Evolutionary conservation across 2,329 filamentous ascomycete genomes (phyloP), one percentile per base, ranked within the genome.

Genomic region (Sclerotinia subarctica): DNA sequence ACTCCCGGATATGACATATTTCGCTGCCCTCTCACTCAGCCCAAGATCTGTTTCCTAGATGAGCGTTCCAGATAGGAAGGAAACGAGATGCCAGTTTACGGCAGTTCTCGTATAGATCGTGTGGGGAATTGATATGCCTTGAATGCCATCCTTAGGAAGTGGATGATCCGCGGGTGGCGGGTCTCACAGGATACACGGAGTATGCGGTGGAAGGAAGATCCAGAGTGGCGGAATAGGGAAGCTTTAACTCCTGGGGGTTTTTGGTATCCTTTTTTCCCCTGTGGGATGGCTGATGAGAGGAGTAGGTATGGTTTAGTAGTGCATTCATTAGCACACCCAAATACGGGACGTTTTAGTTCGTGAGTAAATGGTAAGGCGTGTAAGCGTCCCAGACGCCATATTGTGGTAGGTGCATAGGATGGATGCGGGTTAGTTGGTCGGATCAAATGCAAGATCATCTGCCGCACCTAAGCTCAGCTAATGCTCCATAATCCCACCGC

Each of bases 31-130:
- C 60, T 59, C 64, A 51, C 44, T 59, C 64, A 66, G 64, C 53
- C 29, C 7, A 21, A 38, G 42, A n/a, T 66, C 15, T 47, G n/a
- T n/a, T 57, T 11, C 8, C 21, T 62, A 24, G 44, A 60, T 60
- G 24, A 24, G 58, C 44, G 17, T 29, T 60, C 58, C 19, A 42
- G 60, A 53, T 51, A 42, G 32, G 60, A 53, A 53, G 42, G 24
- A 53, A 26, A 64, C 60, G 60, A 64, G 44, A 49, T 35, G 58
- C 17, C 19, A 46, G 5, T 62, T 35, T 19, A 24, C 47, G 60
- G 60, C 32, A 64, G 32, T 64, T 64, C 60, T 64, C 60, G 60
- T 64, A 60, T 60, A n/a, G 42, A 17, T 17, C 19, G 57, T n/a
- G 42, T 47, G 57, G 38, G 46, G 57, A 59, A 21, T 24, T 17